Evolutionary conservation across 192 early-diverging fungal genomes (phyloP), one percentile per base, ranked within the genome.

Genomic region (Gryganskiella cystojenkinii): DNA sequence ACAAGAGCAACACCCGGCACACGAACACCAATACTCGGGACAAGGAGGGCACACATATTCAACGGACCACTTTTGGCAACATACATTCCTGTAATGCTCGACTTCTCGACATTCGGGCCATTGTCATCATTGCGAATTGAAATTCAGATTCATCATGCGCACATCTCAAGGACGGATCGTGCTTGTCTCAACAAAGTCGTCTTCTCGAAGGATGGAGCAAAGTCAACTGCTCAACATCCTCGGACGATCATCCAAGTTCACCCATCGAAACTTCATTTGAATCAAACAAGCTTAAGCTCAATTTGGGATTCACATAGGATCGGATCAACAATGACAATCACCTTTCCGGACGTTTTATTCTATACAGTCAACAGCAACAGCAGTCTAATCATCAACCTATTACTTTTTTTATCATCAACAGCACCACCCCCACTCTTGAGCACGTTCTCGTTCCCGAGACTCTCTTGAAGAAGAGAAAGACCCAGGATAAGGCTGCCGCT

Each of bases 391-490:
- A 64, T 60, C 28, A 31, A 44, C 61, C 30, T 69, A 43, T 56
- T 55, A 52, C n/a, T 71, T 64, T 14, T 55, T 40, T n/a, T n/a
- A 54, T 9, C 15, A 60, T 49, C 42, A 42, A 58, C 80, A 87
- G 86, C 58, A 84, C 83, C 60, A 83, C 85, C 49, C 81, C 88
- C 74, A 84, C 84, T 73, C 85, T 85, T 85, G 85, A 84, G 74
- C 87, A 92, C 80, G 87, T 92, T 64, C 88, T 91, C 81, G 90
- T 91, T 70, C 93, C 93, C 84, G 93, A 95, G 84, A 93, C 92
- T 69, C 84, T 93, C 82, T 87, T 95, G 83, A 94, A 94, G 92
- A 93, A 93, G 89, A 89, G 91, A 76, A 91, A 92, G 85, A 73
- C 82, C 76, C 85, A 88, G 69, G 89, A 90, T 58, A 93, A 95